A percentile compares a stretch with the other conserved stretches of the same genome.
Conservation (phyloP, 495 filamentous ascomycete species). For the Durotheca rogersii region DNA sequence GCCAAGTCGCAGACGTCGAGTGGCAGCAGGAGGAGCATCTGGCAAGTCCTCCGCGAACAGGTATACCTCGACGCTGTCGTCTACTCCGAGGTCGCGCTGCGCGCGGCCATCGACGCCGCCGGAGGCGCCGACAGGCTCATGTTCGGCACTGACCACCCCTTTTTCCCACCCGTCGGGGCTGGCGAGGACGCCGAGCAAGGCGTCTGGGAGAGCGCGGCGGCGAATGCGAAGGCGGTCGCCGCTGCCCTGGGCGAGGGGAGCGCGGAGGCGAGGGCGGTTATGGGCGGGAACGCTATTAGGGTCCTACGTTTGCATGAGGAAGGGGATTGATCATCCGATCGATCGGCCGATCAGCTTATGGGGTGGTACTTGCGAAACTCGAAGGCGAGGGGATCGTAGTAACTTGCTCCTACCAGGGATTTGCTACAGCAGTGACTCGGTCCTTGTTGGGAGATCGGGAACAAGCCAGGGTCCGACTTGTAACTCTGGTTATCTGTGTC, state of each 20-base stretch:
- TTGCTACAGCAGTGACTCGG: too few relatives aligned
- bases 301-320: conserved; percentile 59
- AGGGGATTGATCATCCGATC: too few relatives aligned
- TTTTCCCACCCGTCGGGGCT: conserved; percentile 81
- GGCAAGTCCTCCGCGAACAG: conserved; percentile 83
- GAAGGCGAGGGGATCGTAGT: too few relatives aligned
- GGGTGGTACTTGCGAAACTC: too few relatives aligned
- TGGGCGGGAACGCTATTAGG: conserved; percentile 71
- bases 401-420: too few relatives aligned
- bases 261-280: conserved; percentile 50
- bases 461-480: too few relatives aligned
- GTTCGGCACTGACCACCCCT: conserved; percentile 93
- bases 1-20: conserved; percentile 46
- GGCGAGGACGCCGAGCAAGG: conserved; percentile 57
- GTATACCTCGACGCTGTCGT: conserved; percentile 89
- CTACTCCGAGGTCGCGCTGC: conserved; percentile 71
- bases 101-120: conserved; percentile 66
- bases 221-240: conserved; percentile 72
- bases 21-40: conserved; percentile 63
- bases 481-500: too few relatives aligned
- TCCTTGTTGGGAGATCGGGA: too few relatives aligned
- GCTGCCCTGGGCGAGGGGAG: conserved; percentile 56
- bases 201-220: conserved; percentile 80
- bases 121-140: conserved; percentile 67
- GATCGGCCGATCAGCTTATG: too few relatives aligned